Base-by-base conservation (phyloP, 2,329 filamentous ascomycete species). In the Penicillium paneum region DNA sequence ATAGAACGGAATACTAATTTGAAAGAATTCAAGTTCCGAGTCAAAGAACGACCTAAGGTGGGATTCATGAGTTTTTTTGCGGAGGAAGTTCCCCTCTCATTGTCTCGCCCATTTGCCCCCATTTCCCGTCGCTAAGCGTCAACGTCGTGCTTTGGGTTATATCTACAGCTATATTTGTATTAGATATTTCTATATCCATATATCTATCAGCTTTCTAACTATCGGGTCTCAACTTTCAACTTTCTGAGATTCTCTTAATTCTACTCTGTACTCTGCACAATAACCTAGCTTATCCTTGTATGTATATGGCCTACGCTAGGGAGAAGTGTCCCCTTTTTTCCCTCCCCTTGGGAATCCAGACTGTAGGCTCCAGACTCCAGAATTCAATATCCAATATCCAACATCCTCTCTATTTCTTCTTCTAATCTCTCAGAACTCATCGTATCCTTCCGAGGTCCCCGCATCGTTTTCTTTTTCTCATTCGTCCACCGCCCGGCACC, bases 401-500 rank as follows among this genome's bases (percentile, higher is more conserved):
- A n/a, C n/a, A n/a, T 35, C n/a, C 15, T 35, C 19, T 34, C 15
- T 35, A 11, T 24, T 34, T 11, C 8, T 46, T 46, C 11, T 17
- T 32, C 6, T 24, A 32, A 46, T 36, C 7, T 31, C 6, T 32
- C 2, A 7, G 3, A 29, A 15, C n/a, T 29, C 29, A 29, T 24
- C 10, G 36, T 31, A 21, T 29, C 15, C 45, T 34, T 41, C 15
- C 39, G 39, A 17, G 21, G 24, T n/a, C 40, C 24, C 32, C 41
- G 29, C 42, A 24, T 45, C 38, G 39, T 39, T 43, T 39, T 43
- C 29, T 17, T 38, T 24, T 26, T 55, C 52, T 47, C 40, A 51
- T 49, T 56, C 45, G 46, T 39, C 54, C 54, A 60, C 57, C 52
- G 59, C 59, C 56, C 58, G 57, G 48, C 54, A 40, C 58, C 57